Conservation (phyloP, 1,139 yeast species). For the Saccharomycopsis hybrid region DNA sequence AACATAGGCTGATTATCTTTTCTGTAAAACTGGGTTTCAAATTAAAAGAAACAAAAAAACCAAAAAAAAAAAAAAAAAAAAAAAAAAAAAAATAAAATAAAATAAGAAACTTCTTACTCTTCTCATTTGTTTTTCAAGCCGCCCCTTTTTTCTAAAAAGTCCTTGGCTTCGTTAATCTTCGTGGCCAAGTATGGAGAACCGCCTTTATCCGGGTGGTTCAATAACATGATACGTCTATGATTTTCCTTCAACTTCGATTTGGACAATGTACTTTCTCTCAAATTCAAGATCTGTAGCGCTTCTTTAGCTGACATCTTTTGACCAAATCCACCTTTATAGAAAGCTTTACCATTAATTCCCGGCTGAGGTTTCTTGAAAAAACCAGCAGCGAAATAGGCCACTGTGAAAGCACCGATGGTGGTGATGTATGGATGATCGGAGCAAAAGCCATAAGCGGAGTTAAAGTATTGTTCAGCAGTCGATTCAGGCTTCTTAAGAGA, state of each 20-base stretch:
- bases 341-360: conserved; percentile 66
- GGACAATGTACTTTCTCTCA: conserved; percentile 72
- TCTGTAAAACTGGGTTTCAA: too few relatives aligned
- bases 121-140: conserved; percentile 36
- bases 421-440: conserved; percentile 74
- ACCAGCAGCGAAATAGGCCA: conserved; percentile 63
- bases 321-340: conserved; percentile 83
- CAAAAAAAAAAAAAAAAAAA: too few relatives aligned
- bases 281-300: conserved; percentile 80
- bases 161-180: conserved; percentile 95
- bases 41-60: too few relatives aligned
- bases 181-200: conserved; percentile 95
- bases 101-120: too few relatives aligned
- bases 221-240: conserved; percentile 87
- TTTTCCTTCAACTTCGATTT: conserved; percentile 81
- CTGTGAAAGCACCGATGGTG: conserved; percentile 64
- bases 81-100: too few relatives aligned
- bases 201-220: conserved; percentile 97
- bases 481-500: conserved; percentile 21
- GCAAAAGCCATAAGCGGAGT: conserved; percentile 54
- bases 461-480: conserved; percentile 61
- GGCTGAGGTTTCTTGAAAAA: conserved; percentile 64
- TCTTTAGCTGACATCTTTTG: conserved; percentile 84
- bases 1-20: too few relatives aligned
- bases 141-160: conserved; percentile 81